Conservation (phyloP, 306 rosid genomes). For the Malus orientalis region DNA sequence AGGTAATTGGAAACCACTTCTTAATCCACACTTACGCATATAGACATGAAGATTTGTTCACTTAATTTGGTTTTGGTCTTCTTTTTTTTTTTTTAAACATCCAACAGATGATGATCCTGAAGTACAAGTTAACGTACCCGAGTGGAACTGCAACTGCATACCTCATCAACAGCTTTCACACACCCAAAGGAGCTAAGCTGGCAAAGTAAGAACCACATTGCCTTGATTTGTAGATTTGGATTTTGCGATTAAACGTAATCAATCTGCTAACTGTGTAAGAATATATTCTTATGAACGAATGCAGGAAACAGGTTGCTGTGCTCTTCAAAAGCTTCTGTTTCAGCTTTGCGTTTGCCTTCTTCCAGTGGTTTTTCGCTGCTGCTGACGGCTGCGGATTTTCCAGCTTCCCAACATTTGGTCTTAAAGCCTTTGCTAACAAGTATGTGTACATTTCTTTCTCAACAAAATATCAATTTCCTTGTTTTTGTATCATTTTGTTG, state of each 20-base stretch:
- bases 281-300: background rate
- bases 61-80: background rate
- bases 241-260: background rate
- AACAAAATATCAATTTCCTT: background rate
- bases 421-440: constrained; percentile 42
- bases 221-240: background rate
- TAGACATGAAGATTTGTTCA: background rate
- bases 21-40: background rate
- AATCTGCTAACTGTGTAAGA: background rate
- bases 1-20: constrained; percentile 26
- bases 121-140: constrained; percentile 65
- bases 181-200: constrained; percentile 72
- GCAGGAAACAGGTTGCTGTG: constrained; percentile 55
- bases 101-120: constrained; percentile 55
- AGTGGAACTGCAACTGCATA: constrained; percentile 89
- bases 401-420: constrained; percentile 69
- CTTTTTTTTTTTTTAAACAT: background rate
- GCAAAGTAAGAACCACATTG: constrained; percentile 43
- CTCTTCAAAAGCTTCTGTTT: constrained; percentile 56
- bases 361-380: constrained; percentile 71
- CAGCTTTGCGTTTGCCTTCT: constrained; percentile 48
- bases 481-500: background rate
- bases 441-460: background rate
- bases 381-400: constrained; percentile 56
- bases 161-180: constrained; percentile 71